Evolutionary conservation across 345 rosid genomes (phyloP).

Genomic region (Reutealis trisperma): DNA sequence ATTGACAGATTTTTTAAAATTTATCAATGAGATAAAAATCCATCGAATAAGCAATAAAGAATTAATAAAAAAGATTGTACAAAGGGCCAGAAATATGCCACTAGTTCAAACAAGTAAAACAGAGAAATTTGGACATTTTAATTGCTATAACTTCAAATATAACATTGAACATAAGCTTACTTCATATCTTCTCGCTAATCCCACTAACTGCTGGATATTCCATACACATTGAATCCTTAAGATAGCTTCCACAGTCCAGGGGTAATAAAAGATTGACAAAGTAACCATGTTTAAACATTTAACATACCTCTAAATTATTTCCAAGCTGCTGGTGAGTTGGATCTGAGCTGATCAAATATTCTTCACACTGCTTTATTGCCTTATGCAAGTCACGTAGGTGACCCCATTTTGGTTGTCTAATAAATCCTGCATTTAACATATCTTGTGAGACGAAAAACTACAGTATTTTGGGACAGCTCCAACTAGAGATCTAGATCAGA

Average conservation of each 20-base stretch:
- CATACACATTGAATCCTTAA: not conserved
- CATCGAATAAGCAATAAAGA: too few relatives aligned
- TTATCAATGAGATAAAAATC: too few relatives aligned
- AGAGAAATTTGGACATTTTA: too few relatives aligned
- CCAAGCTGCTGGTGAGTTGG: slow-evolving; percentile 49
- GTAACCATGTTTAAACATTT: not conserved
- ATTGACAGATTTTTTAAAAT: too few relatives aligned
- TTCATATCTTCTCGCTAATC: too few relatives aligned
- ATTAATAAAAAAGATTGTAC: too few relatives aligned
- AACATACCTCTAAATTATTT: slow-evolving; percentile 45
- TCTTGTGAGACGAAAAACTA: slow-evolving; percentile 7
- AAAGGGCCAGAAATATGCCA: too few relatives aligned
- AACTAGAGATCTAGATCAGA: not conserved
- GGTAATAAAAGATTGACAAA: not conserved
- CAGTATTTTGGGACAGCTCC: not conserved
- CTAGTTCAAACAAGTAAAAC: too few relatives aligned
- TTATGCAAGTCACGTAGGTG: slow-evolving; percentile 58
- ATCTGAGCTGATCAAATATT: slow-evolving; percentile 49
- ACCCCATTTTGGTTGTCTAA: slow-evolving; percentile 73
- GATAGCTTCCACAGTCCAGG: not conserved
- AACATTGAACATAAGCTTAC: too few relatives aligned
- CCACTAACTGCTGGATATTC: too few relatives aligned
- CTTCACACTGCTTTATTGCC: slow-evolving; percentile 60
- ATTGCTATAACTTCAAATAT: too few relatives aligned
- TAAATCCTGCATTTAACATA: slow-evolving; percentile 41